These are phyloP conservation scores for Apiosordaria backusii DNA, from an alignment of 495 filamentous ascomycete species.

Conservation along the genomic window DNA sequence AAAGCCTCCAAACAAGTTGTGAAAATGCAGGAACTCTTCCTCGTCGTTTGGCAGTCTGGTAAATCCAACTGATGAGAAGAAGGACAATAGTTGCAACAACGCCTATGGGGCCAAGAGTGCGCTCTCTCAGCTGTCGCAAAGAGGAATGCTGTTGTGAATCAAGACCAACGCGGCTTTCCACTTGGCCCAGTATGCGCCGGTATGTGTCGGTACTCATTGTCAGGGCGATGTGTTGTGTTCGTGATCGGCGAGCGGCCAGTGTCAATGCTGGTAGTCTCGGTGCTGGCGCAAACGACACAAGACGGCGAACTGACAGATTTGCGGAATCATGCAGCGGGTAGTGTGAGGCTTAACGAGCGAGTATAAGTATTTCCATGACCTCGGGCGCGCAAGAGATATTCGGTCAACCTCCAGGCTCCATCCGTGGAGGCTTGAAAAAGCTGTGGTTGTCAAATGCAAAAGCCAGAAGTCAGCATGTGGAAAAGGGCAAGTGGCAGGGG, in stretches of 20 bases:
- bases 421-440: background rate
- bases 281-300: too few relatives aligned
- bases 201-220: constrained; percentile 28
- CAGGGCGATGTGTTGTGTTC: background rate
- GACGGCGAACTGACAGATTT: background rate
- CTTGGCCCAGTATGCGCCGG: constrained; percentile 26
- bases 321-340: constrained; percentile 4
- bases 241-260: background rate
- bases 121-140: constrained; percentile 26
- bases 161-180: constrained; percentile 24
- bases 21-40: constrained; percentile 20
- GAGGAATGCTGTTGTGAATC: constrained; percentile 21
- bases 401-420: too few relatives aligned
- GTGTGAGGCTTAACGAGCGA: background rate
- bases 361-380: background rate
- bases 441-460: background rate
- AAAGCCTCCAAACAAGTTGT: constrained; percentile 58
- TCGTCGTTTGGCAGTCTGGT: constrained; percentile 36
- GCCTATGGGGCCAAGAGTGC: constrained; percentile 33
- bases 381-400: background rate
- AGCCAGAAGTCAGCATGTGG: background rate
- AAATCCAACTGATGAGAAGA: constrained; percentile 37
- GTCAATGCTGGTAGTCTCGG: too few relatives aligned
- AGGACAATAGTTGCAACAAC: constrained; percentile 40
- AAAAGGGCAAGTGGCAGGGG: background rate